Evolutionary conservation across 352 stramenopile genomes (phyloP).

Genomic region (Pelagophyceae sp.): DNA sequence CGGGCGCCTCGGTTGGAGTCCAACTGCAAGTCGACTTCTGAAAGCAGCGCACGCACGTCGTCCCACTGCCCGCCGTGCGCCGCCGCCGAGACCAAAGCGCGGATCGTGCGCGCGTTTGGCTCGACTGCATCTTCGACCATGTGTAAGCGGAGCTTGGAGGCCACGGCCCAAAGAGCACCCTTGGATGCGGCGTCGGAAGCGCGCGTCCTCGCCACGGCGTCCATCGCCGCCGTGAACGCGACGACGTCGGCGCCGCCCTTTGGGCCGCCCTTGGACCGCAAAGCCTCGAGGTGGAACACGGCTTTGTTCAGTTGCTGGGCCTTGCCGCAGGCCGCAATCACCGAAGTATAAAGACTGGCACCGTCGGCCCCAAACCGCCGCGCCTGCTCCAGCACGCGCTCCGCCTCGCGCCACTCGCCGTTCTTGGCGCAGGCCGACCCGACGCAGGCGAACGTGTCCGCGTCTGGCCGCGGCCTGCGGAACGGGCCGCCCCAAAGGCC

Average conservation of each 20-base stretch:
- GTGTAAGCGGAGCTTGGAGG: not conserved
- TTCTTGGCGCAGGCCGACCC: not conserved
- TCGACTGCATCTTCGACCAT: not conserved
- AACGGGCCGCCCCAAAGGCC: too few relatives aligned
- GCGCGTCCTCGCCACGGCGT: not conserved
- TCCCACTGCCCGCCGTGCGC: not conserved
- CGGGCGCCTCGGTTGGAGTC: not conserved
- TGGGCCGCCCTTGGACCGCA: not conserved
- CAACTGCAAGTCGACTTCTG: too few relatives aligned
- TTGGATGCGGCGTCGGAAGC: not conserved
- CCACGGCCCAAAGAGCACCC: not conserved
- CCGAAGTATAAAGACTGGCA: slow-evolving; percentile 4
- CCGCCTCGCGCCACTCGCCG: not conserved
- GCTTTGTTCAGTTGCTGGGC: not conserved
- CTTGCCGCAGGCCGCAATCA: not conserved
- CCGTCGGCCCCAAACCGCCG: not conserved
- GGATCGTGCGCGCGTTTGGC: not conserved
- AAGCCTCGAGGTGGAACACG: not conserved
- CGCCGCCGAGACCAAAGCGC: not conserved
- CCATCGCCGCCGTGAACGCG: slow-evolving; percentile 13
- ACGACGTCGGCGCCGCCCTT: not conserved
- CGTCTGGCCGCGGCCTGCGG: slow-evolving; percentile 12
- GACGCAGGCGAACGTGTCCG: not conserved
- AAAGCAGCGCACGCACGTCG: not conserved
- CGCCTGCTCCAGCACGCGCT: not conserved